Base-by-base conservation (phyloP, 1,284 basidiomycete genomes). In the Boletus albobrunnescens region DNA sequence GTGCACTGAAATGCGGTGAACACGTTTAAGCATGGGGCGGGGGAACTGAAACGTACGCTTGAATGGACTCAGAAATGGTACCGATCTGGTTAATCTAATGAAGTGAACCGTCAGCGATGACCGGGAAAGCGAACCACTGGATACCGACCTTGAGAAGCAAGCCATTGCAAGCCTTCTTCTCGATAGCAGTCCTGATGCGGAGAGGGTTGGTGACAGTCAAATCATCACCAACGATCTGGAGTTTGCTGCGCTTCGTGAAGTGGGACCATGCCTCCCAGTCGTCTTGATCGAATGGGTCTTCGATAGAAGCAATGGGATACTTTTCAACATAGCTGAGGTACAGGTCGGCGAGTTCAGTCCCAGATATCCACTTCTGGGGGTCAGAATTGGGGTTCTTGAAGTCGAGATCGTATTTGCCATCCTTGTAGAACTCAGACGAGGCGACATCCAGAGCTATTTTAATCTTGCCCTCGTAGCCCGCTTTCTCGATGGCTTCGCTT, bases 371-470 rank as follows among this genome's bases (percentile, higher is more conserved):
- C 75, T 98, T 93, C 76, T 82, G 87, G 40, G 91, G 79, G 76
- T 99, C 95, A 54, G 94, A 98, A 79, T 98, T 96, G 71, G 95
- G 89, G 84, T 98, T 98, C 84, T 99, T 94, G 82, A 95, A 97
- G 81, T 99, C 94, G 53, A 99, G 77, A 71, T 99, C 95, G 76
- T 99, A 99, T 79, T 98, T 98, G 68, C 94, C 95, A 19, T 98
- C 94, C 84, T 98, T 99, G 89, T 93, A 99, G 81, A 99, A 99
- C 74, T 99, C 96, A 69, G 95, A 99, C 17, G 94, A 97, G 52
- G 96, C 95, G 55, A 99, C 96, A 64, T 99, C 96, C 60, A 99
- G 91, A 56, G 91, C 95, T 69, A 99, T 99, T 76, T 97, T 92
- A 73, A 99, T 86, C 78, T 96, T 94, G 68, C 94, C 95, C 69